Evolutionary conservation across 192 early-diverging fungal species (phyloP).

Genomic region (Paraglomus brasilianum): DNA sequence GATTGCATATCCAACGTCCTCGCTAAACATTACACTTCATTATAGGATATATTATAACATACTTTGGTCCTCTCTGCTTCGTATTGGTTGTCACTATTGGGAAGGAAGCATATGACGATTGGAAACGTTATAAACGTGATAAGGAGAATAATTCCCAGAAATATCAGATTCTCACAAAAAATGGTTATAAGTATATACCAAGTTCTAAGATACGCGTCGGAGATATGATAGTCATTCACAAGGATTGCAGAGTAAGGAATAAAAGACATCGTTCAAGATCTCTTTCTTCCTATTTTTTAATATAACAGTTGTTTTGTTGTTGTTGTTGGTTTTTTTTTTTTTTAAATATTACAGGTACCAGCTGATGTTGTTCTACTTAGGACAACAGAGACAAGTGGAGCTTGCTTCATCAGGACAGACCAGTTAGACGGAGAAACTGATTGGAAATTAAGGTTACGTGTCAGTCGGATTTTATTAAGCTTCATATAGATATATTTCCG

Average conservation of each 20-base stretch:
- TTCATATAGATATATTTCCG: too few relatives aligned
- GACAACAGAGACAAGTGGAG: constrained; percentile 78
- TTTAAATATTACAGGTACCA: constrained; percentile 69
- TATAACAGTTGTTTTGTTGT: background rate
- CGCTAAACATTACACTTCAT: background rate
- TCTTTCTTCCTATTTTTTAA: constrained; percentile 6
- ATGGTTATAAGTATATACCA: constrained; percentile 60
- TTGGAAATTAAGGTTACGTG: constrained; percentile 89
- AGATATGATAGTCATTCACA: constrained; percentile 79
- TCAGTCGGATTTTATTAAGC: constrained; percentile 19
- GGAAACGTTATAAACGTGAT: constrained; percentile 74
- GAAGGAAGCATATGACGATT: constrained; percentile 92
- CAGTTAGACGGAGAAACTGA: constrained; percentile 98
- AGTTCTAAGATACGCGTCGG: constrained; percentile 87
- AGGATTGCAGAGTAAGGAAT: constrained; percentile 71
- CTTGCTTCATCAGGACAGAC: constrained; percentile 95
- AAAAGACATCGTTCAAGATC: background rate
- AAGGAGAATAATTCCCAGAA: constrained; percentile 87
- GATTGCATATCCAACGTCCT: background rate
- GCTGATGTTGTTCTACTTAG: constrained; percentile 87
- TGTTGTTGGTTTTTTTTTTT: background rate
- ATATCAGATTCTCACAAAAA: constrained; percentile 63
- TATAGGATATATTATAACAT: constrained; percentile 83
- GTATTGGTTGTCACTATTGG: constrained; percentile 87
- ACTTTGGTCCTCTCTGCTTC: constrained; percentile 92